These are phyloP conservation scores for Phytopythium oedochilum DNA, from an alignment of 352 stramenopile species.

Conservation along the genomic window DNA sequence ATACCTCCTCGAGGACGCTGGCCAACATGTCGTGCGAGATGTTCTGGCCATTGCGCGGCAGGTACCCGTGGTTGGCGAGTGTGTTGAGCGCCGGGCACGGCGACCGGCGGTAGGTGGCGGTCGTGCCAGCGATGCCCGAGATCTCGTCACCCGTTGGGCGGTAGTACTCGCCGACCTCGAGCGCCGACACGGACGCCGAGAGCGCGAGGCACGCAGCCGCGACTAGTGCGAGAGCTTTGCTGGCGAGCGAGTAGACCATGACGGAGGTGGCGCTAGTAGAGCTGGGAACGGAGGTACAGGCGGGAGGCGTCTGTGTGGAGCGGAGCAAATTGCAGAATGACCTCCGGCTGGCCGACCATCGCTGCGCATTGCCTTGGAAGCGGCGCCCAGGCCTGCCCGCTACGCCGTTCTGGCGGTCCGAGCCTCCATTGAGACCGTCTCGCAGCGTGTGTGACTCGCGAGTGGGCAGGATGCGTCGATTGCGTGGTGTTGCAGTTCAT, in stretches of 20 bases:
- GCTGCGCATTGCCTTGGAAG: background rate
- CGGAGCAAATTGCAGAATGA: slow-evolving; percentile 4
- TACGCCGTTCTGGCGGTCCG: slow-evolving; percentile 1
- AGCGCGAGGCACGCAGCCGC: background rate
- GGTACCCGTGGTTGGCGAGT: slow-evolving; percentile 43
- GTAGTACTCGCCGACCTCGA: slow-evolving; percentile 22
- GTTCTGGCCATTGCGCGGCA: slow-evolving; percentile 33
- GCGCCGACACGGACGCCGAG: background rate
- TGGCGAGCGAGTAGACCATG: background rate
- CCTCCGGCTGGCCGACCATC: background rate
- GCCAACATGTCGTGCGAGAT: slow-evolving; percentile 20
- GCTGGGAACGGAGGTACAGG: background rate
- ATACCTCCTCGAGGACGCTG: slow-evolving; percentile 21
- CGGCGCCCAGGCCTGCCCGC: background rate
- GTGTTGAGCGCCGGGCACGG: slow-evolving; percentile 46
- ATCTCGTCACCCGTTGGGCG: slow-evolving; percentile 12
- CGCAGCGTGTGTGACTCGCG: background rate
- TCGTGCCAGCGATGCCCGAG: slow-evolving; percentile 20
- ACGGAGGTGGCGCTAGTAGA: background rate
- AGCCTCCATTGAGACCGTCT: background rate
- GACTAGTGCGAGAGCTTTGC: background rate
- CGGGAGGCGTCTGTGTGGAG: background rate
- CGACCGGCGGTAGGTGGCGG: slow-evolving; percentile 17
- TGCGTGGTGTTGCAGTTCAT: background rate
- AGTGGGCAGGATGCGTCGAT: background rate